Evolutionary conservation across 192 early-diverging fungal species (phyloP).

Genomic region (Allomyces macrogynus): DNA sequence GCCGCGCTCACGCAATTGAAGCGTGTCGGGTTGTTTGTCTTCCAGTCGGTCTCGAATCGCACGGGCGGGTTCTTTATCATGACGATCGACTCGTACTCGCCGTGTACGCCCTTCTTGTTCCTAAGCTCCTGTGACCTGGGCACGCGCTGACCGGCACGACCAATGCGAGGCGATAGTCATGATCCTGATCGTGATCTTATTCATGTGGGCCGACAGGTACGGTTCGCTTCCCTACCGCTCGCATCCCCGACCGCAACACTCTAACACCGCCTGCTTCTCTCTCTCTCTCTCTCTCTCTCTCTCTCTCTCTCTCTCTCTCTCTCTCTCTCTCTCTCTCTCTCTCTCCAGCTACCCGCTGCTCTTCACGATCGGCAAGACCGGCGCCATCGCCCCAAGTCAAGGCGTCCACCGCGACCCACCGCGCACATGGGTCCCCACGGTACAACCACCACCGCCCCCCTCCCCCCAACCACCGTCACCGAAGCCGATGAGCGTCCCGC

Average conservation of each 20-base stretch:
- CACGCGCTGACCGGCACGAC: neutral
- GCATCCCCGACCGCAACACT: too few species aligned
- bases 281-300: too few species aligned
- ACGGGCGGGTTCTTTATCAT: neutral
- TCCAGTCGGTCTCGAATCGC: neutral
- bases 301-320: too few species aligned
- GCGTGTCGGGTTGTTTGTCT: neutral
- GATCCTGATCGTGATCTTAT: neutral
- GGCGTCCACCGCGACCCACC: neutral
- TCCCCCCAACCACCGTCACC: neutral
- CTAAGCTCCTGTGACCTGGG: neutral
- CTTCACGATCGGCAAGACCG: neutral
- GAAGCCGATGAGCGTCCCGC: neutral
- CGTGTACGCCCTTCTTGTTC: neutral
- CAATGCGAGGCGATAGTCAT: neutral
- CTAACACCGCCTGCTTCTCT: too few species aligned
- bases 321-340: too few species aligned
- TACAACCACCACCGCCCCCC: neutral
- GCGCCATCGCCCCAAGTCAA: neutral
- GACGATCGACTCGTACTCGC: neutral
- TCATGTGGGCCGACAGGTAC: neutral
- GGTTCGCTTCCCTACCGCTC: too few species aligned
- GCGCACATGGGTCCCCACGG: neutral
- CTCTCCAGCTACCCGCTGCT: neutral
- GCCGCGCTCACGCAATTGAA: neutral